Evolutionary conservation across 2,329 filamentous ascomycete genomes (phyloP).

Genomic region (Zasmidium angulare): DNA sequence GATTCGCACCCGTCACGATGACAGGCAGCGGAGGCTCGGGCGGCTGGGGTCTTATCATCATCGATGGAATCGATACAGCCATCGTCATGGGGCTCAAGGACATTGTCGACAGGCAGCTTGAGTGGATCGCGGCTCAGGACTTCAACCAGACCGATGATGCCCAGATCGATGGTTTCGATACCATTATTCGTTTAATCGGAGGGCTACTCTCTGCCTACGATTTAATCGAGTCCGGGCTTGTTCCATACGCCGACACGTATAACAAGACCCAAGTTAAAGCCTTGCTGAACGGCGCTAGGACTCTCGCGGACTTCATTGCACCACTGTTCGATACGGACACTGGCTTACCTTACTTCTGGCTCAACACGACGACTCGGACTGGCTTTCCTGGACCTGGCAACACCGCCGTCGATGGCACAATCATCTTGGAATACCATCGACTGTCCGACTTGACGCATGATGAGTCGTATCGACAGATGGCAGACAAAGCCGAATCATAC

Average conservation of each 20-base stretch:
- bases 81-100: conserved; percentile 26
- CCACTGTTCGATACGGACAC: conserved; percentile 23
- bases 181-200: conserved; percentile 27
- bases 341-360: conserved; percentile 27
- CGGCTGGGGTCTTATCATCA: conserved; percentile 29
- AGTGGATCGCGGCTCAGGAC: conserved; percentile 23
- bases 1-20: conserved; percentile 29
- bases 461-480: conserved; percentile 21
- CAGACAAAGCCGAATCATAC: conserved; percentile 21
- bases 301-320: conserved; percentile 23
- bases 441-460: conserved; percentile 29
- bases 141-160: conserved; percentile 17
- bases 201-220: conserved; percentile 29
- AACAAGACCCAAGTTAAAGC: conserved; percentile 13
- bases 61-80: conserved; percentile 27
- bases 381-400: conserved; percentile 26
- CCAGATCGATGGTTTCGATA: conserved; percentile 23
- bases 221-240: conserved; percentile 22
- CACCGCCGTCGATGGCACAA: conserved; percentile 21
- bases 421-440: conserved; percentile 27
- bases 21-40: conserved; percentile 29
- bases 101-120: conserved; percentile 19
- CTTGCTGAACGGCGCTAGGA: conserved; percentile 21
- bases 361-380: conserved; percentile 24
- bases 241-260: conserved; percentile 15